phyloP scores from a whole-genome alignment of 2,329 filamentous ascomycete species.

The Akanthomyces dipterigenus region DNA sequence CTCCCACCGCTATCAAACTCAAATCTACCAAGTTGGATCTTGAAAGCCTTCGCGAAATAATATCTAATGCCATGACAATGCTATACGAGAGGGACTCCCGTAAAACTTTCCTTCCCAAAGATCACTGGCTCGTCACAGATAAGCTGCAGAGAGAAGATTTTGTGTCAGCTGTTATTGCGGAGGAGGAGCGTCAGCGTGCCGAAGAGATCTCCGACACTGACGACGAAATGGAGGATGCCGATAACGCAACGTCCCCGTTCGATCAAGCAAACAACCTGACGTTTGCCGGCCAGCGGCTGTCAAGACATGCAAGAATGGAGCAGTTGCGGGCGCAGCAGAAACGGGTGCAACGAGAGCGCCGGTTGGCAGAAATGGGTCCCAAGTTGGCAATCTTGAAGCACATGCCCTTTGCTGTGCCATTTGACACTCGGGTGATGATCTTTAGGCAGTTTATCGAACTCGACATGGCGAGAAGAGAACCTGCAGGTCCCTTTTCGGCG shows the following conservation, averaged over 20 bases:
- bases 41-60: constrained; percentile 69
- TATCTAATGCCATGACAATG: constrained; percentile 76
- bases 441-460: constrained; percentile 87
- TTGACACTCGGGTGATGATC: constrained; percentile 82
- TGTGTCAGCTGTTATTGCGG: constrained; percentile 75
- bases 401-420: constrained; percentile 95
- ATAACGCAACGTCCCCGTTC: constrained; percentile 25
- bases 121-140: constrained; percentile 89
- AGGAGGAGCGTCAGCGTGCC: constrained; percentile 74
- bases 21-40: constrained; percentile 49
- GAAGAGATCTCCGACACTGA: constrained; percentile 30
- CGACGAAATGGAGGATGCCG: constrained; percentile 23
- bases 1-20: constrained; percentile 11
- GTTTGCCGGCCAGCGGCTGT: constrained; percentile 49
- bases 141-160: constrained; percentile 87
- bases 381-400: constrained; percentile 87
- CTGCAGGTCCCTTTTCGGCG: constrained; percentile 20
- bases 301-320: constrained; percentile 59
- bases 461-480: constrained; percentile 41
- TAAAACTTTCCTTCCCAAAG: constrained; percentile 71
- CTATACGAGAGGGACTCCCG: constrained; percentile 91
- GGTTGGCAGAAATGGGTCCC: constrained; percentile 73
- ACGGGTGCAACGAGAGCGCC: constrained; percentile 60
- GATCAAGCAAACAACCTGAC: constrained; percentile 25
- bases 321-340: constrained; percentile 56